Conservation (phyloP, 257 asterid species). For the Scutellaria baicalensis region DNA sequence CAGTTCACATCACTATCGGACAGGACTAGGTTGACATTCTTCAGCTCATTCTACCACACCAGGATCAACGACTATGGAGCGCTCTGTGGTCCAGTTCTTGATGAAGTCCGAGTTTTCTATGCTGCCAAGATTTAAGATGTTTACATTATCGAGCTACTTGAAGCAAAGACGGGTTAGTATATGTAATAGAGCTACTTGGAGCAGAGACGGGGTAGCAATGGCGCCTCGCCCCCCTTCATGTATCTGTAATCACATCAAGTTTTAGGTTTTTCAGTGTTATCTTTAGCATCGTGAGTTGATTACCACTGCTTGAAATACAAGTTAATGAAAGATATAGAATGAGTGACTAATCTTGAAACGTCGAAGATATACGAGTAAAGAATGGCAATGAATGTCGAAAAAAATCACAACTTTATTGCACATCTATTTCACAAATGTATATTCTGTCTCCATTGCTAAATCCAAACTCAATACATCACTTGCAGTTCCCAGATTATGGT, state of each 20-base stretch:
- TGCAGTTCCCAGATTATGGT: neutral
- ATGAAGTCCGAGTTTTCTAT: conserved; percentile 47
- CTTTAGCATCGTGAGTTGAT: neutral
- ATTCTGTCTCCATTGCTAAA: neutral
- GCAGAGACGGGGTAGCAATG: neutral
- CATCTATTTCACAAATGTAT: neutral
- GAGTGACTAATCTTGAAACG: neutral
- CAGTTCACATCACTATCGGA: conserved; percentile 45
- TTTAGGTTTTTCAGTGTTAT: neutral
- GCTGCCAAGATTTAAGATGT: conserved; percentile 23
- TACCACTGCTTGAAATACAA: neutral
- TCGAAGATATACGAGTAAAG: neutral
- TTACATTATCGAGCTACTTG: neutral
- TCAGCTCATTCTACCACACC: conserved; percentile 78
- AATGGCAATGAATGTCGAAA: neutral
- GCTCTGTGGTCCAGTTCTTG: conserved; percentile 87
- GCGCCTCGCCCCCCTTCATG: neutral
- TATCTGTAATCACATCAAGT: neutral
- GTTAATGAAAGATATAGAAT: neutral
- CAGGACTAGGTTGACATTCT: conserved; percentile 74
- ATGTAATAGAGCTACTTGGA: conserved; percentile 12
- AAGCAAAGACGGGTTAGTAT: neutral
- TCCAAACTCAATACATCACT: neutral
- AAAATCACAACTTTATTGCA: neutral
- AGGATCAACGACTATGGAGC: conserved; percentile 46